Evolutionary conservation across 306 rosid genomes (phyloP), one percentile per base, ranked within the genome.

Genomic region (Vachellia collinsii): DNA sequence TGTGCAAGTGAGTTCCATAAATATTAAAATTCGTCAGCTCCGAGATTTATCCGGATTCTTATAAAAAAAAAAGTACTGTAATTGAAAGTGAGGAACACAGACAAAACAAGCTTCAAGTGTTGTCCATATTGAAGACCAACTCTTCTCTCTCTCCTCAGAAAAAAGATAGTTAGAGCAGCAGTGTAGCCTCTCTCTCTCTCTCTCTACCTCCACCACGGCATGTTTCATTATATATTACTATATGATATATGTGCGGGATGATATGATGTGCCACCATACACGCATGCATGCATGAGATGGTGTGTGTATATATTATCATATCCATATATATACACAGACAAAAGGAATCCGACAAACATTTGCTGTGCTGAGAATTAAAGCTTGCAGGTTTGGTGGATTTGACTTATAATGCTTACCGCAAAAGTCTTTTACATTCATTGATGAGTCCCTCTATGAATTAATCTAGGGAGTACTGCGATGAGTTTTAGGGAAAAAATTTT

Each of bases 291-390:
- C 39, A 61, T 61, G 19, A 11, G 17, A 22, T 61, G 66, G 38
- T 61, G 39, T 16, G 2, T 29, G 34, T 29, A 2, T 2, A 29
- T 29, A 29, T n/a, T n/a, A 29, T 29, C 34, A 54, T 8, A n/a
- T 19, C 12, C 44, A 19, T 14, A 36, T 64, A 3, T 67, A n/a
- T 34, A n/a, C 16, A 38, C 10, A 41, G 29, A 69, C 73, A 69
- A 42, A 68, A 69, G 16, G 73, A 69, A 69, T 41, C 10, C 36
- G 73, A 69, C 73, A 69, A 69, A 42, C n/a, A 69, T 69, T 4
- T 69, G 53, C 19, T 11, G 73, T 69, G 53, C 9, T 42, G 53
- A 36, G 17, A 20, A 47, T 41, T 19, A 54, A 56, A 53, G 50
- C 11, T 51, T 74, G 53, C 50, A 37, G 77, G 46, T 53, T 74